A percentile compares a stretch with the other conserved stretches of the same genome.
phyloP scores from a whole-genome alignment of 2,329 filamentous ascomycete genomes.

The Aspergillus puulaauensis region DNA sequence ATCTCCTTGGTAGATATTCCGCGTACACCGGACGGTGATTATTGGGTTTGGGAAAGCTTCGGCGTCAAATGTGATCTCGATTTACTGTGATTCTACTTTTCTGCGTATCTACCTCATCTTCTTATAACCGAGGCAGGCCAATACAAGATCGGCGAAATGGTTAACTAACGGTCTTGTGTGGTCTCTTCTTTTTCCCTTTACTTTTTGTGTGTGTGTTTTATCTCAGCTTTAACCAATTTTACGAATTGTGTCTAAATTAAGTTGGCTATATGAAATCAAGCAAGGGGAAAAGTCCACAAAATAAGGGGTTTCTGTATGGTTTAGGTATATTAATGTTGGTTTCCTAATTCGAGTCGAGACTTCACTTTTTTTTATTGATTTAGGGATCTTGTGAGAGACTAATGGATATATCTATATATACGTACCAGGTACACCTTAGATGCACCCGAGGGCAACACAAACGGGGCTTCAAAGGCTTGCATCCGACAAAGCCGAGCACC shows the following conservation, averaged over 20 bases:
- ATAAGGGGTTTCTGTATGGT: constrained; percentile 10
- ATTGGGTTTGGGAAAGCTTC: constrained; percentile 27
- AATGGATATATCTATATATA: too few relatives aligned
- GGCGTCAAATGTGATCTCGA: constrained; percentile 34
- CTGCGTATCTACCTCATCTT: not conserved
- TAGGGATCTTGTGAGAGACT: not conserved
- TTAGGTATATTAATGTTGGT: constrained; percentile 1
- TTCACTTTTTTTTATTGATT: not conserved
- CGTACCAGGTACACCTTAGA: too few relatives aligned
- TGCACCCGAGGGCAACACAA: too few relatives aligned
- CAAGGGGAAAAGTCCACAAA: not conserved
- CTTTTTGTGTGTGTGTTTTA: not conserved
- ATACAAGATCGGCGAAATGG: not conserved
- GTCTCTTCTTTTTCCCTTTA: not conserved
- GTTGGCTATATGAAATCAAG: constrained; percentile 5
- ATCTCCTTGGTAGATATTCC: constrained; percentile 32
- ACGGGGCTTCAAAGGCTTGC: too few relatives aligned
- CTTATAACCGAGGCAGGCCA: not conserved
- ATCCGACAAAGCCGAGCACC: too few relatives aligned
- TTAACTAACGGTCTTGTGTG: constrained; percentile 4
- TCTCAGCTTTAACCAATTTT: constrained; percentile 1
- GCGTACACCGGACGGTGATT: constrained; percentile 40
- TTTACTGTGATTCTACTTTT: constrained; percentile 17
- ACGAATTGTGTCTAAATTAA: not conserved
- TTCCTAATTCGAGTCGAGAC: not conserved